A percentile compares a stretch with the other conserved stretches of the same genome.
Conservation (phyloP, 1,284 basidiomycete genomes). For the Irpex sp. region DNA sequence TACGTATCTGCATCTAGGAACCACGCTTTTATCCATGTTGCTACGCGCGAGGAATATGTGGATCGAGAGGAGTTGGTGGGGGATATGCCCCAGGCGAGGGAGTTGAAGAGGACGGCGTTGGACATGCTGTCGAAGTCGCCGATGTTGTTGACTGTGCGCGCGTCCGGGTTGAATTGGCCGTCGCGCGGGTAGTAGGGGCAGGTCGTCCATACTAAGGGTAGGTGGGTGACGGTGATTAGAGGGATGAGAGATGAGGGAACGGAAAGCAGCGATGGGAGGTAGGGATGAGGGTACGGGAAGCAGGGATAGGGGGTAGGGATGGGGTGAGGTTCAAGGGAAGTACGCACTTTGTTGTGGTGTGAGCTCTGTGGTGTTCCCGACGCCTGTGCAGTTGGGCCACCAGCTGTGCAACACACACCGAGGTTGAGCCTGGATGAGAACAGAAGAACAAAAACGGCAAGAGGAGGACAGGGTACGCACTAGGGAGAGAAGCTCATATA, state of each 20-base stretch:
- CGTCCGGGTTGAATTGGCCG: slow-evolving; percentile 51
- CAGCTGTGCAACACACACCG: slow-evolving; percentile 12
- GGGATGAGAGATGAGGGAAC: too few species aligned
- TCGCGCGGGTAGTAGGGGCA: slow-evolving; percentile 56
- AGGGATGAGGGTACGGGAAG: background rate
- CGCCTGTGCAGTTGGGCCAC: slow-evolving; percentile 53
- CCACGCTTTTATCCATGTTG: slow-evolving; percentile 48
- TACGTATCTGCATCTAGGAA: slow-evolving; percentile 53
- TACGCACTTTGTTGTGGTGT: slow-evolving; percentile 40
- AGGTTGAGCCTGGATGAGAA: too few species aligned
- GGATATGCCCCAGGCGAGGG: slow-evolving; percentile 48
- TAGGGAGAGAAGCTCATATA: slow-evolving; percentile 58
- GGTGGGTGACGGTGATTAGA: background rate
- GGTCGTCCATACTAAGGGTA: slow-evolving; percentile 34
- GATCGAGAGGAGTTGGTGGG: slow-evolving; percentile 20
- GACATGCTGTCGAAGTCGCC: slow-evolving; percentile 51
- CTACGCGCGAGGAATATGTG: slow-evolving; percentile 17
- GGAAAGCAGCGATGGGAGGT: background rate
- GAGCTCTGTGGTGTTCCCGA: slow-evolving; percentile 41
- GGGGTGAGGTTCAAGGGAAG: background rate
- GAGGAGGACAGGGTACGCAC: slow-evolving; percentile 28
- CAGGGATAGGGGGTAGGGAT: background rate
- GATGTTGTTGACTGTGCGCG: slow-evolving; percentile 40
- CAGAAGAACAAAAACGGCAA: background rate
- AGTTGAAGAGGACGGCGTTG: slow-evolving; percentile 59